Base-by-base conservation (phyloP, 2,329 filamentous ascomycete genomes). In the Aspergillaceae sp. region DNA sequence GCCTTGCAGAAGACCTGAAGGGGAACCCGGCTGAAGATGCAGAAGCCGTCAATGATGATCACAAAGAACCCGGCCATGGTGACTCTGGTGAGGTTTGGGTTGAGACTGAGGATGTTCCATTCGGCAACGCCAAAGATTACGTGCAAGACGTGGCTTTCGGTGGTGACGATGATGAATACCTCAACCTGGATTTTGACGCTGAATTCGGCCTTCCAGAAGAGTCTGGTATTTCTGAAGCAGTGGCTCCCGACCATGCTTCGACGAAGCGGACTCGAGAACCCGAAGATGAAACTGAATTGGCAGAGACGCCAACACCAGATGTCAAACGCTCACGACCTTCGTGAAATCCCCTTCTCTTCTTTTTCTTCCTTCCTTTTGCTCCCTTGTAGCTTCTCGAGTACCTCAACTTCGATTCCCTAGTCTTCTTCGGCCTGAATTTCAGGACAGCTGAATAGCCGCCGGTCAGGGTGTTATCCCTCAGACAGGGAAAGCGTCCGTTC, bases 241-340 rank as follows among this genome's bases (percentile, higher is more conserved):
- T 27, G 11, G 3, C 36, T 2, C 11, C 9, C 26, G 5, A 38
- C 19, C 59, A 50, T 28, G 51, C 49, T 33, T 55, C 60, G 43
- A 50, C 54, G 44, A 68, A 68, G 51, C 63, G 65, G 27, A 51
- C 59, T n/a, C 65, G 65, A 40, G 63, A 62, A 29, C 53, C 55
- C 26, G 65, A 67, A 44, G 65, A 67, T 35, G 65, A 66, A 38
- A 53, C 59, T 48, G 62, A 55, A 45, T 44, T 57, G 47, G 55
- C 47, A 33, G 56, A 55, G 52, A 53, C 44, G 19, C 19, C 19
- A 29, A 48, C 51, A 35, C 48, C 55, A 67, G 76, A 76, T 59
- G 59, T 67, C 63, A 80, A 78, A 66, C 76, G 76, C 56, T 72
- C 70, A 59, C 75, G 76, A 47, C 70, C 70, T 55, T 70, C 66